Percentiles rank a stretch among this genome's conserved stretches.
Evolutionary conservation across 306 rosid genomes (phyloP).

Genomic region (Fragaria iinumae): DNA sequence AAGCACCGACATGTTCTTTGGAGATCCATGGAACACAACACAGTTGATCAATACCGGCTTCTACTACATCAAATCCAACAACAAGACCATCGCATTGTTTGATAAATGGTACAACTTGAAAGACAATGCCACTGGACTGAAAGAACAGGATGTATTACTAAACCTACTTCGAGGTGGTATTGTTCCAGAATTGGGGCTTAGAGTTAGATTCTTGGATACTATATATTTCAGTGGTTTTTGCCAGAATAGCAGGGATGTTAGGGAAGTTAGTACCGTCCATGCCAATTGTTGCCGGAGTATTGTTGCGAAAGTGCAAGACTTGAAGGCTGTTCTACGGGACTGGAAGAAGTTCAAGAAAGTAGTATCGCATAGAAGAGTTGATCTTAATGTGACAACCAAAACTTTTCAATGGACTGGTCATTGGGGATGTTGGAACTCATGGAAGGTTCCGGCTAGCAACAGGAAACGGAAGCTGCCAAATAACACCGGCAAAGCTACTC

Average conservation of each 20-base stretch:
- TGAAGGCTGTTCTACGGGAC: constrained; percentile 42
- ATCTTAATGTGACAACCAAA: constrained; percentile 3
- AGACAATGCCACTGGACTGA: constrained; percentile 48
- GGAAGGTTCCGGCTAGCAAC: constrained; percentile 26
- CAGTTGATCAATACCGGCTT: constrained; percentile 73
- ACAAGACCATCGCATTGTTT: constrained; percentile 57
- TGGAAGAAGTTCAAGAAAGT: constrained; percentile 62
- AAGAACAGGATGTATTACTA: constrained; percentile 75
- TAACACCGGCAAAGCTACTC: background rate
- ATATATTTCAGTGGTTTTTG: constrained; percentile 84
- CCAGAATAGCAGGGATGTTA: constrained; percentile 57
- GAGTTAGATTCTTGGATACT: constrained; percentile 65
- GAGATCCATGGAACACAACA: constrained; percentile 45
- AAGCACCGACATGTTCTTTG: constrained; percentile 44
- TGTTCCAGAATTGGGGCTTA: constrained; percentile 38
- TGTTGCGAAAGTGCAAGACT: constrained; percentile 53
- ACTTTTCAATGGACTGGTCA: constrained; percentile 46
- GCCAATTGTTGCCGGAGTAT: constrained; percentile 81
- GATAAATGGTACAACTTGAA: constrained; percentile 62
- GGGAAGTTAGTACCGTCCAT: constrained; percentile 58
- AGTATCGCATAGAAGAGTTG: constrained; percentile 6
- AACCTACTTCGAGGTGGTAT: constrained; percentile 39
- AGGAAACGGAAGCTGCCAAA: background rate
- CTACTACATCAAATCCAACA: constrained; percentile 58
- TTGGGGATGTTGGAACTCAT: constrained; percentile 44